These are phyloP conservation scores for Xylaria hypoxylon DNA, from an alignment of 2,329 filamentous ascomycete species.

Conservation along the genomic window DNA sequence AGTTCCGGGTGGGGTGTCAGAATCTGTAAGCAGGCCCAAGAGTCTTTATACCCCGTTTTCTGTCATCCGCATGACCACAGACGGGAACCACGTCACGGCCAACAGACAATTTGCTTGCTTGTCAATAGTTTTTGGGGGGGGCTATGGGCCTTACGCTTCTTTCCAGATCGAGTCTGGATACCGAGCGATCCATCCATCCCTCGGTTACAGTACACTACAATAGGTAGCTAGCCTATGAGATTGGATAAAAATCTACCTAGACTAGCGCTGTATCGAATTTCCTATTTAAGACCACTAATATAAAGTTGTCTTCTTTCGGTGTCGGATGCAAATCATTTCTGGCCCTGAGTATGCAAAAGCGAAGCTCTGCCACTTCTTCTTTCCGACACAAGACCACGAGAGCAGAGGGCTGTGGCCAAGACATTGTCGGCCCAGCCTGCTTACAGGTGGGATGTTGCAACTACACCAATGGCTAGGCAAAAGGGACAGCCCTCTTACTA, in stretches of 20 bases:
- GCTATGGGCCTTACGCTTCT: conserved; percentile 7
- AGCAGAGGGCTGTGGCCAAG: conserved; percentile 23
- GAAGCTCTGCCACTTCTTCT: conserved; percentile 15
- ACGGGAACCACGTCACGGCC: conserved; percentile 33
- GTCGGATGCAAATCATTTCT: conserved; percentile 22
- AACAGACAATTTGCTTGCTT: conserved; percentile 21
- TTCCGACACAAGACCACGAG: conserved; percentile 7
- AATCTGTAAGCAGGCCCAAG: conserved; percentile 21
- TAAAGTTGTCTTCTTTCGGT: neutral
- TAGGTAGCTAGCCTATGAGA: conserved; percentile 18
- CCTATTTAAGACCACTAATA: neutral
- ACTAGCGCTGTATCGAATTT: conserved; percentile 4
- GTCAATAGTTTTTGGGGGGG: conserved; percentile 3
- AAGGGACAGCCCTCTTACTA: neutral
- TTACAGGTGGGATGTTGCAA: conserved; percentile 25
- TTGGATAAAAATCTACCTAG: conserved; percentile 11
- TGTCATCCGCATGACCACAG: conserved; percentile 34
- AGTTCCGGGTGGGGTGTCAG: conserved; percentile 23
- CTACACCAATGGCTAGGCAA: conserved; percentile 9
- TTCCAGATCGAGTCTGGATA: conserved; percentile 12
- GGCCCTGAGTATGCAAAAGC: conserved; percentile 13
- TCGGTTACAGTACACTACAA: conserved; percentile 7
- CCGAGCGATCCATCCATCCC: conserved; percentile 2
- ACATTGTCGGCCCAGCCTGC: conserved; percentile 25
- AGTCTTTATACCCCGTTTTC: conserved; percentile 34